These are phyloP conservation scores for Neoboletus subvelutipes DNA, from an alignment of 768 basidiomycete genomes.

Conservation along the genomic window DNA sequence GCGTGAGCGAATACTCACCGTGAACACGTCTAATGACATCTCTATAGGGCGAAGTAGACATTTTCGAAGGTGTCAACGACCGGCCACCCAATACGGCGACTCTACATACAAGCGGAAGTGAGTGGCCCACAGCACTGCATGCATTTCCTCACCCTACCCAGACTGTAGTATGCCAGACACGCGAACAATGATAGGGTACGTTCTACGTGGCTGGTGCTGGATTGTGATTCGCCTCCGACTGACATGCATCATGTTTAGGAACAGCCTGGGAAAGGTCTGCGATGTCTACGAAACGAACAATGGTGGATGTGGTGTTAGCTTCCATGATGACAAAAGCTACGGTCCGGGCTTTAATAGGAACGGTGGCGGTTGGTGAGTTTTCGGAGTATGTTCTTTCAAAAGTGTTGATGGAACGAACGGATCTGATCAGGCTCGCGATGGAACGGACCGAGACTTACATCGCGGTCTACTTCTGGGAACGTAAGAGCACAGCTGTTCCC, in stretches of 20 bases:
- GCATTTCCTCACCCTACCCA: not conserved
- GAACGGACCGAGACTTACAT: slow-evolving; percentile 36
- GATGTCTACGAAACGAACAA: slow-evolving; percentile 23
- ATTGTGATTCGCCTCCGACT: not conserved
- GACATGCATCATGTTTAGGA: slow-evolving; percentile 4
- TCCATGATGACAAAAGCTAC: slow-evolving; percentile 25
- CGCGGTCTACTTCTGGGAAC: slow-evolving; percentile 39
- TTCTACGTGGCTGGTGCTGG: not conserved
- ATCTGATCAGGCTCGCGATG: slow-evolving; percentile 33
- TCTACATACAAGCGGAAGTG: slow-evolving; percentile 23
- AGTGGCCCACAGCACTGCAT: not conserved
- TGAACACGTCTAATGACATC: not conserved
- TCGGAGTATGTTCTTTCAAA: not conserved
- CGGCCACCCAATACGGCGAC: slow-evolving; percentile 23
- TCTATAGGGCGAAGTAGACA: slow-evolving; percentile 25
- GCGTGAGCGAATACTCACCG: not conserved
- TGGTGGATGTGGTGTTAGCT: slow-evolving; percentile 31
- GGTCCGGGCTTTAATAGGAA: slow-evolving; percentile 34
- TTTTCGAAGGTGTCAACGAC: slow-evolving; percentile 33
- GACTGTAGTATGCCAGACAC: slow-evolving; percentile 30
- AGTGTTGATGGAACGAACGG: not conserved
- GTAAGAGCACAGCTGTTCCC: slow-evolving; percentile 32
- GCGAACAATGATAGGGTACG: slow-evolving; percentile 31
- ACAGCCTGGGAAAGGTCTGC: slow-evolving; percentile 22
- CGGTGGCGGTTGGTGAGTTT: slow-evolving; percentile 33